phyloP scores from a whole-genome alignment of 306 rosid species.

The Calophaca sinica region DNA sequence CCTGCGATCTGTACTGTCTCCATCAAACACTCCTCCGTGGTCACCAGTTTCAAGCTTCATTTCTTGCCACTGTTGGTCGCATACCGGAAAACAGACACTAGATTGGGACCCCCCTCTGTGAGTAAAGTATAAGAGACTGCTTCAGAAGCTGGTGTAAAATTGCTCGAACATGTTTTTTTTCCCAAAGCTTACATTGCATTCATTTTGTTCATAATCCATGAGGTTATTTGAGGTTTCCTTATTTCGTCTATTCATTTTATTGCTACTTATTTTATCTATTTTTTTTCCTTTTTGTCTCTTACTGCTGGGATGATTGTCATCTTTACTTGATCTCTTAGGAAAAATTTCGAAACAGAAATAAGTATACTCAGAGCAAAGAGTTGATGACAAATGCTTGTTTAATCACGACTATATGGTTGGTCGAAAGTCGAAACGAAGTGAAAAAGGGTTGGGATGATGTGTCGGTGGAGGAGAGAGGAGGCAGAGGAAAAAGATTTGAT shows the following conservation, averaged over 20 bases:
- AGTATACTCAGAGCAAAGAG: no score
- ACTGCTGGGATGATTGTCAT: slow-evolving; percentile 39
- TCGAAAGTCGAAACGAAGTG: no score
- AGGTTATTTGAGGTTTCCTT: slow-evolving; percentile 44
- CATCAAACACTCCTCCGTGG: no score
- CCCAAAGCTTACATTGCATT: slow-evolving; percentile 54
- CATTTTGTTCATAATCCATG: slow-evolving; percentile 70
- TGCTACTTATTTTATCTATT: background rate
- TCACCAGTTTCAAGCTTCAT: no score
- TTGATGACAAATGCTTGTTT: slow-evolving; percentile 2
- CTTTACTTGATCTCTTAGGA: slow-evolving; percentile 25
- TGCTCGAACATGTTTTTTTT: slow-evolving; percentile 53
- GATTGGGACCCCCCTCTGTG: background rate
- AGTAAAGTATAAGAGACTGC: slow-evolving; percentile 51
- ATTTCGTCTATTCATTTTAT: slow-evolving; percentile 21
- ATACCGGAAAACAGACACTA: no score
- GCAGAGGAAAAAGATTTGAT: no score
- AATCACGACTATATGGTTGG: no score
- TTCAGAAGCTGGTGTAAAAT: slow-evolving; percentile 54
- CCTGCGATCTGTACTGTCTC: no score
- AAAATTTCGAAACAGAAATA: slow-evolving; percentile 33
- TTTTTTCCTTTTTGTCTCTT: background rate
- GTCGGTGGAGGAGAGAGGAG: no score
- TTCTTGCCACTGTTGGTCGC: no score
- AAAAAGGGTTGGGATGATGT: no score